Base-by-base conservation (phyloP, 2,329 filamentous ascomycete genomes). In the Pseudocercospora cruenta region DNA sequence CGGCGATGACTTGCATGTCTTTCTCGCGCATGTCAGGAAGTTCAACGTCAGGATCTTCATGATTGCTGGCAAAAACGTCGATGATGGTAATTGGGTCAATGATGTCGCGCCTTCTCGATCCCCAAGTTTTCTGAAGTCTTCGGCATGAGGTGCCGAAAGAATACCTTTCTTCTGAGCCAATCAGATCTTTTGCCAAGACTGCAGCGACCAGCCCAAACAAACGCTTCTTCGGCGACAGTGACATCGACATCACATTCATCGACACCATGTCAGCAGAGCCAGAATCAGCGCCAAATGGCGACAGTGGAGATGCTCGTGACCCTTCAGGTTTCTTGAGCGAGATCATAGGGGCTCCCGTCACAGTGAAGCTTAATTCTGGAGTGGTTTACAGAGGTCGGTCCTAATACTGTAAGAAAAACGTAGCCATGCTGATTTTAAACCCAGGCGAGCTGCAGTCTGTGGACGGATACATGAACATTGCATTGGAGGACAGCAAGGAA, bases 391-490 rank as follows among this genome's bases (percentile, higher is more conserved):
- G 95, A 87, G 95, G 94, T 94, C 75, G 45, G 72, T 59, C 12
- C 45, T 55, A 10, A 33, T 19, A 39, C 10, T 3, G 10, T 26
- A 16, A 4, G 28, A 33, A 4, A 39, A 9, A 43, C 14, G 31
- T 9, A n/a, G 22, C 51, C 51, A 26, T 65, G 47, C 57, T 69
- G 36, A 67, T 45, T 1, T 28, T 5, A 7, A 7, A 24, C n/a
- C 6, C 69, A 97, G 94, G 95, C 73, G 93, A 97, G 78, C 86
- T 98, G 43, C 94, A 98, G 79, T 97, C 94, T 0, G 94, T 99
- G 58, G 95, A 99, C 80, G 95, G 95, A 60, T 99, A 98, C 82
- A 99, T 99, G 95, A 99, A 99, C 82, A 97, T 99, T 78, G 94
- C 95, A 12, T 87, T 99, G 31, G 95, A 99, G 80, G 95, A 97